Percentiles rank a stretch among this genome's conserved stretches.
These are phyloP conservation scores for Termitomyces eurrhizus DNA, from an alignment of 768 basidiomycete genomes.

Conservation along the genomic window DNA sequence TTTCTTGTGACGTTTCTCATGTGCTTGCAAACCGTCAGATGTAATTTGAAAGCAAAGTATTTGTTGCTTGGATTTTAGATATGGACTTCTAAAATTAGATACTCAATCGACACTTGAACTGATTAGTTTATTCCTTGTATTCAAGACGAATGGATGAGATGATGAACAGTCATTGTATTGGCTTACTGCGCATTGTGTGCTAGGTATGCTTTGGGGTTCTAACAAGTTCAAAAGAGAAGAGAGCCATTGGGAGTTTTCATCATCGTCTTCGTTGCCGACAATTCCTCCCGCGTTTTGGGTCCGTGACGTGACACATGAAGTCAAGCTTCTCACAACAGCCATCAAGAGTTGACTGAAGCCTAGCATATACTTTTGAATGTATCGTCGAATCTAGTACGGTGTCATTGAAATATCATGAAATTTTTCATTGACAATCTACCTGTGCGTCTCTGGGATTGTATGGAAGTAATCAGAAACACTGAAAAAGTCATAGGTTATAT, in stretches of 20 bases:
- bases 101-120: background rate
- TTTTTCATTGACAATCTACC: conserved; percentile 80
- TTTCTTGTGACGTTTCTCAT: background rate
- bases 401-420: conserved; percentile 51
- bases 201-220: no score
- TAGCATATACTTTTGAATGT: background rate
- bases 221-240: background rate
- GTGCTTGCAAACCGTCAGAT: background rate
- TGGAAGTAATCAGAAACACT: background rate
- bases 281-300: background rate
- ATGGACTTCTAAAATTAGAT: background rate
- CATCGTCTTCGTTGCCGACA: no score
- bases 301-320: background rate
- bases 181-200: no score
- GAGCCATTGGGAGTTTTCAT: background rate
- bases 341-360: background rate
- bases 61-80: conserved; percentile 1
- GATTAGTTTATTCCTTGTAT: background rate
- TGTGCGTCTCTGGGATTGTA: conserved; percentile 36
- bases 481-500: conserved; percentile 60
- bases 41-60: background rate
- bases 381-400: background rate
- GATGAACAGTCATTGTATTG: background rate
- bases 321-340: background rate
- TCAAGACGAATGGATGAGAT: background rate